These are phyloP conservation scores for Oenanthe sinensis DNA, from an alignment of 129 eudicot genomes.

Conservation along the genomic window DNA sequence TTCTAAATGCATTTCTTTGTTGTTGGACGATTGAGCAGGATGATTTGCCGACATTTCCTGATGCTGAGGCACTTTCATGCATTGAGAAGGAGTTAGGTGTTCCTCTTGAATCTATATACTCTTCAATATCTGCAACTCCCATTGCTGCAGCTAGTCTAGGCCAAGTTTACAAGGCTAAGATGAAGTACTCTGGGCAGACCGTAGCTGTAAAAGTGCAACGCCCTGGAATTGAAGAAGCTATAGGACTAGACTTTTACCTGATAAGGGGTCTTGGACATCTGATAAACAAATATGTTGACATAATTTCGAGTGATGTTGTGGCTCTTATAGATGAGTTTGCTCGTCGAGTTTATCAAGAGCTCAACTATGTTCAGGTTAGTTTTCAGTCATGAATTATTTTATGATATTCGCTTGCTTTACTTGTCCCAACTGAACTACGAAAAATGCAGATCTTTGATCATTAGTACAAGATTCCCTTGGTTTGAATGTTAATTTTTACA, in stretches of 20 bases:
- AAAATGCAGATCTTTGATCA: not conserved
- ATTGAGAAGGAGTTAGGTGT: constrained; percentile 79
- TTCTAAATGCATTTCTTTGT: not conserved
- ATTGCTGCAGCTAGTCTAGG: constrained; percentile 99
- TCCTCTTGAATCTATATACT: constrained; percentile 68
- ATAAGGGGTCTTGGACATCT: constrained; percentile 71
- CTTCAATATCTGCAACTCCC: constrained; percentile 86
- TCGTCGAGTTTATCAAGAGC: constrained; percentile 94
- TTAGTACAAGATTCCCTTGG: constrained; percentile 24
- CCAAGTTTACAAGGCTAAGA: constrained; percentile 87
- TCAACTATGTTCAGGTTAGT: constrained; percentile 95
- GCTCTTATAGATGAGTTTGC: constrained; percentile 95
- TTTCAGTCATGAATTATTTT: constrained; percentile 11
- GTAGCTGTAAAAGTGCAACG: constrained; percentile 99
- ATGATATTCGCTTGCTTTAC: not conserved
- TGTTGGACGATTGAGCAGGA: constrained; percentile 43
- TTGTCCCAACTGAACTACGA: not conserved
- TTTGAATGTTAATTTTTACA: constrained; percentile 77
- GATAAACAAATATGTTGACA: constrained; percentile 70
- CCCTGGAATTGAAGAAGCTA: constrained; percentile 92
- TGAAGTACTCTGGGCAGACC: constrained; percentile 69
- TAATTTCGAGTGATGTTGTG: constrained; percentile 76
- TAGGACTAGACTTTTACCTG: constrained; percentile 83
- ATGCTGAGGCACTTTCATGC: constrained; percentile 81
- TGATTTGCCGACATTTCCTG: constrained; percentile 94